Evolutionary conservation across 306 rosid genomes (phyloP).

Genomic region (Oemleria cerasiformis): DNA sequence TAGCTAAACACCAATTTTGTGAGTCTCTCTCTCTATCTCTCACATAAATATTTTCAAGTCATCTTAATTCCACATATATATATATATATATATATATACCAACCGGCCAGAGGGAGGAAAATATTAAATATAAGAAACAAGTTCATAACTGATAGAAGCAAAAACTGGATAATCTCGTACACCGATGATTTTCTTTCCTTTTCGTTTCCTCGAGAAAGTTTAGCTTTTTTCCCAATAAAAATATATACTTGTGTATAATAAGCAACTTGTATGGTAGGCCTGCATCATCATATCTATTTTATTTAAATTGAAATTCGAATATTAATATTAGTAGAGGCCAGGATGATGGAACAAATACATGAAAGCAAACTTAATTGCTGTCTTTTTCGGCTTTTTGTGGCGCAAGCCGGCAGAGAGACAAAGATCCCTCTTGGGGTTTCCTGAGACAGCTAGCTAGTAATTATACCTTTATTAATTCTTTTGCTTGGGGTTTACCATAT

Average conservation of each 20-base stretch:
- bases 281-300: conserved; percentile 1
- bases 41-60: background rate
- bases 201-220: conserved; percentile 34
- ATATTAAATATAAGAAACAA: background rate
- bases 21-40: background rate
- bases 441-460: conserved; percentile 18
- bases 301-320: background rate
- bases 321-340: conserved; percentile 14
- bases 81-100: conserved; percentile 18
- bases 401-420: conserved; percentile 70
- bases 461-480: conserved; percentile 11
- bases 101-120: conserved; percentile 6
- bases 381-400: conserved; percentile 26
- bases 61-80: background rate
- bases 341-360: background rate
- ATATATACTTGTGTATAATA: background rate
- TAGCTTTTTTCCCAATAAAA: background rate
- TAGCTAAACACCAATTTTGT: background rate
- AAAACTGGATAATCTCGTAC: conserved; percentile 36
- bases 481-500: background rate
- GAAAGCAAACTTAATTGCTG: conserved; percentile 8
- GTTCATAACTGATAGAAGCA: conserved; percentile 19
- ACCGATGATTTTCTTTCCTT: conserved; percentile 38
- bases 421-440: conserved; percentile 42
- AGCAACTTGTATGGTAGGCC: conserved; percentile 11